Conservation (phyloP, 108 stramenopile genomes). For the Skeletonema potamos region DNA sequence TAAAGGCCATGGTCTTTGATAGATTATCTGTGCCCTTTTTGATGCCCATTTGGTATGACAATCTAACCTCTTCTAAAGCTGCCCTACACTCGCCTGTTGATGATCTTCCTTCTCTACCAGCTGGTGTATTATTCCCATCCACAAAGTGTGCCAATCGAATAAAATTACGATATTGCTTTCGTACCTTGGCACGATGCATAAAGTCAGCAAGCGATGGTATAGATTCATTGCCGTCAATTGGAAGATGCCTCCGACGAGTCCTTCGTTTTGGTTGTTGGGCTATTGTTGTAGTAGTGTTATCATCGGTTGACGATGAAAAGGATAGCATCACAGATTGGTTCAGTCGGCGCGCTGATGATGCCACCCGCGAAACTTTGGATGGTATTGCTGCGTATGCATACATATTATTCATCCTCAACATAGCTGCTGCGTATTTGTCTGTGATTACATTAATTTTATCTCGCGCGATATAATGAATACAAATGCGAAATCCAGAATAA, state of each 20-base stretch:
- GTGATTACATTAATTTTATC: too few relatives aligned
- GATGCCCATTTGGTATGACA: conserved; percentile 30
- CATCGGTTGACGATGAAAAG: not conserved
- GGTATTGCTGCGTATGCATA: too few relatives aligned
- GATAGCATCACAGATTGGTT: not conserved
- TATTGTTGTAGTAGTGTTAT: not conserved
- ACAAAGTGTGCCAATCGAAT: conserved; percentile 49
- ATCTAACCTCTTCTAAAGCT: conserved; percentile 43
- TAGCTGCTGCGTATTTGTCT: too few relatives aligned
- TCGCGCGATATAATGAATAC: too few relatives aligned
- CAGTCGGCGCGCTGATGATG: not conserved
- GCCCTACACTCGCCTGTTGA: conserved; percentile 52
- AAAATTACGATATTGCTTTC: conserved; percentile 66
- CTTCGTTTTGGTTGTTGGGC: conserved; percentile 9
- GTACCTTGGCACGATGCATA: conserved; percentile 63
- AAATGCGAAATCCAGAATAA: too few relatives aligned
- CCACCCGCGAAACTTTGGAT: not conserved
- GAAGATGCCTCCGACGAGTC: conserved; percentile 7
- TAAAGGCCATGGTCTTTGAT: conserved; percentile 47
- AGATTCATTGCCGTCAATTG: not conserved
- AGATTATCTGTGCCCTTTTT: conserved; percentile 52
- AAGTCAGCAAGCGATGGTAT: conserved; percentile 77
- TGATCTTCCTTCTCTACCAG: not conserved
- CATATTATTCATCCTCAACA: too few relatives aligned
- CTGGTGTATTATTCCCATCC: conserved; percentile 13